Evolutionary conservation across 192 early-diverging fungal genomes (phyloP).

Genomic region (Geranomyces variabilis): DNA sequence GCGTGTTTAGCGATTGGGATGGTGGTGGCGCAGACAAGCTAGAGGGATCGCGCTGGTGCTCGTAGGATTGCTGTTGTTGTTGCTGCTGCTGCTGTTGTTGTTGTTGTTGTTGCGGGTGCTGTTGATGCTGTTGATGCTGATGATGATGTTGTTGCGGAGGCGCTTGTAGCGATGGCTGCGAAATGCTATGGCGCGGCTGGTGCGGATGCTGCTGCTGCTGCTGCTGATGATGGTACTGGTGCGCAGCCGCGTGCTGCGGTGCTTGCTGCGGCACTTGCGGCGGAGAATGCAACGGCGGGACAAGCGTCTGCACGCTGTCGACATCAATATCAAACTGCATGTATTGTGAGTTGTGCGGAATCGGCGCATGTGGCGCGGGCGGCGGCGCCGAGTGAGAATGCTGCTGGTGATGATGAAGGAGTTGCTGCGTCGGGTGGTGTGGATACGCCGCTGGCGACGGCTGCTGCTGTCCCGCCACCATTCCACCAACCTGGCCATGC

Average conservation of each 20-base stretch:
- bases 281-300: not conserved
- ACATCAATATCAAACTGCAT: conserved; percentile 30
- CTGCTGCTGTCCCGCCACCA: not conserved
- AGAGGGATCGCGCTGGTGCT: too few species aligned
- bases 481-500: not conserved
- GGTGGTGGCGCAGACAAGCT: too few species aligned
- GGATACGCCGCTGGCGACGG: not conserved
- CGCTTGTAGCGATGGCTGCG: too few species aligned
- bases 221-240: too few species aligned
- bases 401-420: not conserved
- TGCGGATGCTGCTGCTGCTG: not conserved
- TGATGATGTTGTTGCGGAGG: too few species aligned
- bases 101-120: too few species aligned
- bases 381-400: not conserved
- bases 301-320: conserved; percentile 11
- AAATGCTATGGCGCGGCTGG: too few species aligned
- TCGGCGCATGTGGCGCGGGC: conserved; percentile 2
- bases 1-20: not conserved
- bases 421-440: not conserved
- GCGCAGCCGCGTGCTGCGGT: too few species aligned
- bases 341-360: conserved; percentile 15
- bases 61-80: not conserved
- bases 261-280: too few species aligned
- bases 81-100: not conserved
- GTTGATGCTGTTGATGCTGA: too few species aligned